Evolutionary conservation across 768 basidiomycete species (phyloP), one percentile per base, ranked within the genome.

Genomic region (Naganishia friedmannii): DNA sequence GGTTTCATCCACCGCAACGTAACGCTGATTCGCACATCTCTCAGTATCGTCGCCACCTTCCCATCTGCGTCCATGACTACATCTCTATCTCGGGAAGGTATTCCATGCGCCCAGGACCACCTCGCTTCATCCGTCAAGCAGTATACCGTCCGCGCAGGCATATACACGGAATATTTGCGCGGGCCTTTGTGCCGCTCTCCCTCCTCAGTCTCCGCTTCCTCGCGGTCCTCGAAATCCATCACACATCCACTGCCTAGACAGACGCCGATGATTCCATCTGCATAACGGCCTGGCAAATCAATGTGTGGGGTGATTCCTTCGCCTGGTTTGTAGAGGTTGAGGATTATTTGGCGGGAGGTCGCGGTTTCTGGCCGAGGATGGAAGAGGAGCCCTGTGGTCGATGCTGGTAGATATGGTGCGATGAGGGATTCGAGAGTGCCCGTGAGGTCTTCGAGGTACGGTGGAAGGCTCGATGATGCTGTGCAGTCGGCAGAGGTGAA

Each of bases 251-350:
- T 88, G 13, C 87, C 86, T 31, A 98, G 83, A 74, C 90, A 93
- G 65, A 95, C 86, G 10, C 92, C 92, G 28, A 97, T 83, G 65
- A 98, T 94, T 0, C 91, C 93, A 77, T 95, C 91, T 8, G 86
- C 92, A 76, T 90, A 98, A 17, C 94, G 87, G 31, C 84, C 82
- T 3, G 91, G 85, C 28, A 98, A 84, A 77, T 98, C 94, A 53
- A 98, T 86, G 74, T 97, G 94, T 0, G 91, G 86, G 0, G 88
- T 83, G 73, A 98, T 97, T 13, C 94, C 94, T 78, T 93, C 87
- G 8, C 94, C 94, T 0, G 93, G 91, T 26, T 83, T 82, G 78
- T 98, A 98, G 1, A 93, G 83, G 78, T 97, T 98, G 65, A 97
- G 74, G 68, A 97, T 98, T 0, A 88, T 90, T 77, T 97, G 93